A percentile compares a stretch with the other conserved stretches of the same genome.
These are phyloP conservation scores for Phytopythium mirpurense DNA, from an alignment of 352 stramenopile species.

Conservation along the genomic window DNA sequence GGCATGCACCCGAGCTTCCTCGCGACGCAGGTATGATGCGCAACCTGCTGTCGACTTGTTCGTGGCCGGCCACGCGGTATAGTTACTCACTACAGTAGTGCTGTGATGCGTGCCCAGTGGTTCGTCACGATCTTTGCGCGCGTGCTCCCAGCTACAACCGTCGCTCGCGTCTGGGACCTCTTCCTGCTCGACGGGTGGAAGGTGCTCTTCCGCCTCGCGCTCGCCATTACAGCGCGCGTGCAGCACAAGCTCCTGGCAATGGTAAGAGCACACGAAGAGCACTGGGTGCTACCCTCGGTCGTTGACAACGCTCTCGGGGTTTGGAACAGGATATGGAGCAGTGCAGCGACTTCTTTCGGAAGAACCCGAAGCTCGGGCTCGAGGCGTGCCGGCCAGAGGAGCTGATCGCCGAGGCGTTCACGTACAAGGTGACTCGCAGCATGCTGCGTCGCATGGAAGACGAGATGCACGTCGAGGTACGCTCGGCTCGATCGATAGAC, in stretches of 20 bases:
- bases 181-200: slow-evolving; percentile 79
- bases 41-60: not conserved
- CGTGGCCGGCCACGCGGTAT: not conserved
- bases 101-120: slow-evolving; percentile 34
- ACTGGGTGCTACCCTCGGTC: too few relatives aligned
- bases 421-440: slow-evolving; percentile 63
- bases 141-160: slow-evolving; percentile 31
- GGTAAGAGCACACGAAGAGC: slow-evolving; percentile 15
- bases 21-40: slow-evolving; percentile 73
- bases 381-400: slow-evolving; percentile 28
- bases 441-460: slow-evolving; percentile 57
- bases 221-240: slow-evolving; percentile 58
- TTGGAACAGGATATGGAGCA: slow-evolving; percentile 57
- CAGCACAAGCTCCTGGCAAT: slow-evolving; percentile 48
- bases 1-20: slow-evolving; percentile 80
- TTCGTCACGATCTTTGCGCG: slow-evolving; percentile 83
- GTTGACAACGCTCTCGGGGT: too few relatives aligned
- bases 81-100: not conserved
- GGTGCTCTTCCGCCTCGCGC: slow-evolving; percentile 59
- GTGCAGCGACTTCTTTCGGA: slow-evolving; percentile 66
- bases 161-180: slow-evolving; percentile 67
- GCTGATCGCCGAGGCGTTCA: slow-evolving; percentile 37
- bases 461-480: slow-evolving; percentile 64
- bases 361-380: slow-evolving; percentile 47
- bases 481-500: not conserved